Evolutionary conservation across 2,329 filamentous ascomycete genomes (phyloP).

Genomic region (Dothistroma septosporum): DNA sequence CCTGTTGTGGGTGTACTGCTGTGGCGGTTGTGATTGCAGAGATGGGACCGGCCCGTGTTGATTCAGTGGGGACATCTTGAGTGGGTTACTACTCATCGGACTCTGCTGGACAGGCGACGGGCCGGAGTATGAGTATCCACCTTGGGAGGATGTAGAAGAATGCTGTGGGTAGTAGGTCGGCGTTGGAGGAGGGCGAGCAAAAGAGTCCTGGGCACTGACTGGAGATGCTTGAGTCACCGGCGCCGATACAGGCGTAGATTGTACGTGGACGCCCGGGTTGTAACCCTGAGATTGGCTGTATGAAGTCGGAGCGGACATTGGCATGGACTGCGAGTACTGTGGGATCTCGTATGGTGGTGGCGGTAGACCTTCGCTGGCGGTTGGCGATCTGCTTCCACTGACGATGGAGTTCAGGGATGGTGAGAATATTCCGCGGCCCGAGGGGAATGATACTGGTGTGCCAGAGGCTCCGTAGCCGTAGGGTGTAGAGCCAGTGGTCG

Average conservation of each 20-base stretch:
- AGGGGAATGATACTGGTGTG: slow-evolving; percentile 46
- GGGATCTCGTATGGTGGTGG: slow-evolving; percentile 64
- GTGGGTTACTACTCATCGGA: slow-evolving; percentile 45
- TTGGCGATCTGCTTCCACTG: slow-evolving; percentile 56
- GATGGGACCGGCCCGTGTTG: slow-evolving; percentile 42
- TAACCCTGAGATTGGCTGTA: slow-evolving; percentile 42
- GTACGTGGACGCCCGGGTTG: slow-evolving; percentile 44
- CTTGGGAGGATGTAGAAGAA: slow-evolving; percentile 49
- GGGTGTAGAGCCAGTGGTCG: slow-evolving; percentile 55
- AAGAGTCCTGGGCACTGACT: slow-evolving; percentile 58
- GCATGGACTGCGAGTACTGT: slow-evolving; percentile 54
- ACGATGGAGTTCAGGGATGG: slow-evolving; percentile 52
- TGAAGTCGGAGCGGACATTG: slow-evolving; percentile 53
- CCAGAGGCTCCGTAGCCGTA: slow-evolving; percentile 49
- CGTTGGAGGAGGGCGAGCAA: slow-evolving; percentile 54
- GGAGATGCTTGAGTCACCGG: slow-evolving; percentile 45
- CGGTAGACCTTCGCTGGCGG: slow-evolving; percentile 59
- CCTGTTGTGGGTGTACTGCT: slow-evolving; percentile 45
- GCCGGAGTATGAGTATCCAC: slow-evolving; percentile 47
- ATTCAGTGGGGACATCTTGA: slow-evolving; percentile 53
- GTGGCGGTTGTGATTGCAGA: slow-evolving; percentile 41
- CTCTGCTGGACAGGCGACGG: slow-evolving; percentile 49
- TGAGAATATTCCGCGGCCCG: slow-evolving; percentile 54
- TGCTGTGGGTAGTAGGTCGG: slow-evolving; percentile 57
- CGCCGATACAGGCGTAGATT: slow-evolving; percentile 33